A percentile compares a stretch with the other conserved stretches of the same genome.
phyloP scores from a whole-genome alignment of 148 eudicot genomes.

The Fagopyrum tataricum region DNA sequence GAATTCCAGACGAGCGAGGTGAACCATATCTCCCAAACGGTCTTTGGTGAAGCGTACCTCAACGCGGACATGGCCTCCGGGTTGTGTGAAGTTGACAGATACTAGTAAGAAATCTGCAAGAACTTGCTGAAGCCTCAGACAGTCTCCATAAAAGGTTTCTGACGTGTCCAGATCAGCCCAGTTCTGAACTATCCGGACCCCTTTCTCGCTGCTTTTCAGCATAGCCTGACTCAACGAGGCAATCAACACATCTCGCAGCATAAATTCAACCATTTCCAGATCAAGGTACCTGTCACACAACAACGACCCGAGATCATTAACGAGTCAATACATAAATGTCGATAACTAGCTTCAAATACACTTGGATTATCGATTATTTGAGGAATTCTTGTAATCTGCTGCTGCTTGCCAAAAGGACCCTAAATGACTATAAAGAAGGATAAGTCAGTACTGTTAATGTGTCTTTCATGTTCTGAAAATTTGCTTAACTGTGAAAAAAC shows the following conservation, averaged over 20 bases:
- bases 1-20: constrained; percentile 75
- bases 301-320: not conserved
- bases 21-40: constrained; percentile 53
- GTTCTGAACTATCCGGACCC: constrained; percentile 45
- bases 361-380: no score
- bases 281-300: constrained; percentile 54
- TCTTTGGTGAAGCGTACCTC: constrained; percentile 51
- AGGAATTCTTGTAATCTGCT: no score
- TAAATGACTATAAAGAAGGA: no score
- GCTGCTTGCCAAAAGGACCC: no score
- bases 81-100: constrained; percentile 59
- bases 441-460: no score
- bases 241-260: constrained; percentile 51
- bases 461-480: no score
- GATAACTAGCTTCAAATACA: not conserved
- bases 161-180: constrained; percentile 30
- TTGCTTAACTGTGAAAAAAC: not conserved
- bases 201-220: constrained; percentile 65
- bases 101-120: constrained; percentile 70
- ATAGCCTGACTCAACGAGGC: constrained; percentile 85
- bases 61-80: constrained; percentile 62
- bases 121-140: constrained; percentile 81
- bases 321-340: not conserved
- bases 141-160: constrained; percentile 73
- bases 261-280: constrained; percentile 83